A percentile compares a stretch with the other conserved stretches of the same genome.
phyloP scores from a whole-genome alignment of 164 flowering plant genomes.

The Protea cynaroides region DNA sequence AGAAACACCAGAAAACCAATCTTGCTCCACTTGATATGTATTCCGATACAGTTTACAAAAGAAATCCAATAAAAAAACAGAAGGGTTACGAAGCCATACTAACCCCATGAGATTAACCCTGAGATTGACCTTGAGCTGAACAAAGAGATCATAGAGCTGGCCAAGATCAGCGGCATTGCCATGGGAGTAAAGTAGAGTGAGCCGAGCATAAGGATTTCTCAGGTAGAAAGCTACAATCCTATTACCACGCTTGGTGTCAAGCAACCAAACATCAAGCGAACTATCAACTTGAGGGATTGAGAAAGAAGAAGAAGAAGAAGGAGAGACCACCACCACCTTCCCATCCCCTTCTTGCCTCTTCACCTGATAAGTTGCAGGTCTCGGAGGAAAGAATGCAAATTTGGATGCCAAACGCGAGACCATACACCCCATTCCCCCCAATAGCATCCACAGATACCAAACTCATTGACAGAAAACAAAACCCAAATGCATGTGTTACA shows the following conservation, averaged over 20 bases:
- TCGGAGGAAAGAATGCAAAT: slow-evolving; percentile 88
- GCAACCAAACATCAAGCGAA: slow-evolving; percentile 55
- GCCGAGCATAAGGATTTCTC: slow-evolving; percentile 74
- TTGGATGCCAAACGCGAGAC: slow-evolving; percentile 69
- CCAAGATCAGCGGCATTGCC: slow-evolving; percentile 98
- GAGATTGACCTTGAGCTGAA: slow-evolving; percentile 89
- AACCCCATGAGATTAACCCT: slow-evolving; percentile 93
- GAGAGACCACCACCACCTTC: slow-evolving; percentile 33
- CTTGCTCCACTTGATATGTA: background rate
- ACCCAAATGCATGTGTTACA: slow-evolving; percentile 21
- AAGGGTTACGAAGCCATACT: slow-evolving; percentile 8
- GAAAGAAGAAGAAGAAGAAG: slow-evolving; percentile 7
- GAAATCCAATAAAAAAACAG: background rate
- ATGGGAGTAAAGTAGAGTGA: slow-evolving; percentile 88
- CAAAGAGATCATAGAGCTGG: slow-evolving; percentile 87
- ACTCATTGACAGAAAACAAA: slow-evolving; percentile 33
- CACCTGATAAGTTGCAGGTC: slow-evolving; percentile 71
- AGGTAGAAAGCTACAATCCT: slow-evolving; percentile 80
- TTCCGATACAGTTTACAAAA: background rate
- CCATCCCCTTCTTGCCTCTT: slow-evolving; percentile 45
- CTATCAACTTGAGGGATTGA: slow-evolving; percentile 43
- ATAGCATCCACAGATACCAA: slow-evolving; percentile 8
- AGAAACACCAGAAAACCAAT: background rate
- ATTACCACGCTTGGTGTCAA: slow-evolving; percentile 74
- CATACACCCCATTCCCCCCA: slow-evolving; percentile 65